These are phyloP conservation scores for Penicillium canescens DNA, from an alignment of 495 filamentous ascomycete species.

Conservation along the genomic window DNA sequence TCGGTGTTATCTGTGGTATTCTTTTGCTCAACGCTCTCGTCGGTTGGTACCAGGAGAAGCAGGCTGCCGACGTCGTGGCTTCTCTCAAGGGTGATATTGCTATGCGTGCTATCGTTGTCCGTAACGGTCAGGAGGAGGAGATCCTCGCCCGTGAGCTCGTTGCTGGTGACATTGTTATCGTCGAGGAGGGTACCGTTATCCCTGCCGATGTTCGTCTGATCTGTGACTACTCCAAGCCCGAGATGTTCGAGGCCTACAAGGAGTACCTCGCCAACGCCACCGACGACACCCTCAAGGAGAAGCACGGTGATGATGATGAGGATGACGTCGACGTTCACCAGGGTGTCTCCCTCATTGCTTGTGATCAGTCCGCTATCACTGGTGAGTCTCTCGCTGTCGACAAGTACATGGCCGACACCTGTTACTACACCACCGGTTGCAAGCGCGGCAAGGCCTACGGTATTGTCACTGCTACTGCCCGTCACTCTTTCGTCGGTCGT, in stretches of 20 bases:
- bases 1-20: slow-evolving; percentile 85
- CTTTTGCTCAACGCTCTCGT: slow-evolving; percentile 75
- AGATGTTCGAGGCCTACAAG: slow-evolving; percentile 71
- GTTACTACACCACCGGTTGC: slow-evolving; percentile 77
- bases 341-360: slow-evolving; percentile 64
- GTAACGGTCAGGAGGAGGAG: slow-evolving; percentile 68
- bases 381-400: slow-evolving; percentile 77
- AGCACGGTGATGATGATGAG: slow-evolving; percentile 57
- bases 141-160: slow-evolving; percentile 80
- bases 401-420: slow-evolving; percentile 72
- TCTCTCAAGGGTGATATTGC: slow-evolving; percentile 82
- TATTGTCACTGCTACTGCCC: slow-evolving; percentile 62
- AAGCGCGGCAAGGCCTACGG: slow-evolving; percentile 76
- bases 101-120: slow-evolving; percentile 71
- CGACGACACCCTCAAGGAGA: slow-evolving; percentile 64
- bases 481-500: slow-evolving; percentile 70
- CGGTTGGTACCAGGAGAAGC: slow-evolving; percentile 87
- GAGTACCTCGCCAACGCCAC: slow-evolving; percentile 59
- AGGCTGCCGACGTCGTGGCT: slow-evolving; percentile 81
- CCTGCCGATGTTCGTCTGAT: slow-evolving; percentile 76
- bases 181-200: slow-evolving; percentile 76
- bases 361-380: slow-evolving; percentile 75
- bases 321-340: slow-evolving; percentile 59
- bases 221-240: slow-evolving; percentile 70
- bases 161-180: slow-evolving; percentile 76